Evolutionary conservation across 129 eudicot species (phyloP).

Genomic region (Chrysanthemum makinoi): DNA sequence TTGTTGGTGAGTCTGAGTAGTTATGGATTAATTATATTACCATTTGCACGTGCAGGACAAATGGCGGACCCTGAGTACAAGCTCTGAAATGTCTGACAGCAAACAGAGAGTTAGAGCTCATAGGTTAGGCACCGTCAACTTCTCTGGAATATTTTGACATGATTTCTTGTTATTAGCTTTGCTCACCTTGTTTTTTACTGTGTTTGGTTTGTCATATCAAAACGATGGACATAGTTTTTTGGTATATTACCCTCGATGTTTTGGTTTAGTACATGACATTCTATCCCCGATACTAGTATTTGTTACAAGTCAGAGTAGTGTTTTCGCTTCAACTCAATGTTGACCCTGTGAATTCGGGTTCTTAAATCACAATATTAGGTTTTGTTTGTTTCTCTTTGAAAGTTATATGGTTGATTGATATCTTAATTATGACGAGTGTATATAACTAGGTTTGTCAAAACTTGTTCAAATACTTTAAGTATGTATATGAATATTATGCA

Average conservation of each 20-base stretch:
- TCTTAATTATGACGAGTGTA: background rate
- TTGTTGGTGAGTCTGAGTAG: background rate
- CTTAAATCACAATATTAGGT: no score
- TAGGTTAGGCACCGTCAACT: background rate
- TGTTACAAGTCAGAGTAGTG: background rate
- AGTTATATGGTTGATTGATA: background rate
- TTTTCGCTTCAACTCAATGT: no score
- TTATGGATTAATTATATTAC: no score
- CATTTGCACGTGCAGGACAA: constrained; percentile 34
- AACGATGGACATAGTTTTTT: no score
- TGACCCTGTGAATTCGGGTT: no score
- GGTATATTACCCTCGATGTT: no score
- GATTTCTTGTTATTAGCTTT: no score
- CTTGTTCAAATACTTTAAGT: background rate
- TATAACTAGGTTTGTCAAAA: background rate
- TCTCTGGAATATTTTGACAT: background rate
- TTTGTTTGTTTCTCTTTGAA: no score
- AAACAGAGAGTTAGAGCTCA: constrained; percentile 4
- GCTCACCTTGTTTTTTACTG: no score
- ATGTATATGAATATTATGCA: background rate
- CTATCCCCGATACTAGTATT: background rate
- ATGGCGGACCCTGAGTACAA: constrained; percentile 35
- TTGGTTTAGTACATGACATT: background rate
- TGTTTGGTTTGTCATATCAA: no score
- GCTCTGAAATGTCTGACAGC: background rate